These are phyloP conservation scores for Saccharomycopsis capsularis DNA, from an alignment of 805 yeast genomes.

Conservation along the genomic window DNA sequence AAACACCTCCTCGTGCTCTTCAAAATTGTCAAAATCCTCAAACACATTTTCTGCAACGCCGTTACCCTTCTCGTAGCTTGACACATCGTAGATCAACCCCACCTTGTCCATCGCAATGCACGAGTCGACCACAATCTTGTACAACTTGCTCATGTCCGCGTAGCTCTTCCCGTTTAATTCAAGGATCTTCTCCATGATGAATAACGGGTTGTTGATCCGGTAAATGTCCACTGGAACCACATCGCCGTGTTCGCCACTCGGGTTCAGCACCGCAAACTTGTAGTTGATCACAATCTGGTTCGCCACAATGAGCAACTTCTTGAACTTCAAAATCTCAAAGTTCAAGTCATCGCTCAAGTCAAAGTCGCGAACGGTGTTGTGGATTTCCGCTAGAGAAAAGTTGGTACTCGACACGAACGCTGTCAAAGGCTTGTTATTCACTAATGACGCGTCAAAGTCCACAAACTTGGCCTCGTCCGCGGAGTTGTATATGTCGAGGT, in stretches of 20 bases:
- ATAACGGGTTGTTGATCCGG: constrained; percentile 26
- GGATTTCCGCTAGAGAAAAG: neutral
- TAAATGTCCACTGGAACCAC: constrained; percentile 13
- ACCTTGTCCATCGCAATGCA: constrained; percentile 29
- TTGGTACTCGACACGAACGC: neutral
- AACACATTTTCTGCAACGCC: neutral
- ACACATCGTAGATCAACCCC: constrained; percentile 18
- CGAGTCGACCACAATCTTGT: constrained; percentile 33
- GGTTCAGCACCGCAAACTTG: constrained; percentile 8
- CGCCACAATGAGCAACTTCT: constrained; percentile 17
- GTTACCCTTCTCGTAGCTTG: constrained; percentile 7
- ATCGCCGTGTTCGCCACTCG: too few species aligned
- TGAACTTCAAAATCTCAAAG: constrained; percentile 19
- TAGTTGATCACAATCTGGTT: constrained; percentile 17
- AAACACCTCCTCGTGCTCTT: neutral
- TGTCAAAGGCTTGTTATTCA: constrained; percentile 6
- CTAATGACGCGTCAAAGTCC: constrained; percentile 17
- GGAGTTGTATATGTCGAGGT: constrained; percentile 12
- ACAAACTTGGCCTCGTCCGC: constrained; percentile 8
- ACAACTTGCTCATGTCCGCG: constrained; percentile 37
- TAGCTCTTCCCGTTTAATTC: constrained; percentile 39
- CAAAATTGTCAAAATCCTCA: constrained; percentile 10
- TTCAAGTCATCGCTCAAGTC: constrained; percentile 13
- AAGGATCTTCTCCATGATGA: constrained; percentile 31
- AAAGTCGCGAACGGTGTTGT: constrained; percentile 9